Conservation (phyloP, 495 filamentous ascomycete species). For the Penicillium longicatenatum region DNA sequence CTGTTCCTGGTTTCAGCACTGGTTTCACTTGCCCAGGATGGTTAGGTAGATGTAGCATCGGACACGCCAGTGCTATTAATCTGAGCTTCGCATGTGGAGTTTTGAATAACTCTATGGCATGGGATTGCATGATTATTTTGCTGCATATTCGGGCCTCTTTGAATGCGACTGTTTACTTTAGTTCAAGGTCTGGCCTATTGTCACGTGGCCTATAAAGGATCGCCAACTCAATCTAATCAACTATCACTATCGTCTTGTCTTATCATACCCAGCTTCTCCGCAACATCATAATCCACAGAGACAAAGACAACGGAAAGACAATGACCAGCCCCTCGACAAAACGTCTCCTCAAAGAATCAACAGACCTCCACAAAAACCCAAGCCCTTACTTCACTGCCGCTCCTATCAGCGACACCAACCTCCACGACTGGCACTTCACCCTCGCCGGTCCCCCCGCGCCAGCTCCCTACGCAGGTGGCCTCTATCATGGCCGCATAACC, state of each 20-base stretch:
- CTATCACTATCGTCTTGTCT: conserved; percentile 1
- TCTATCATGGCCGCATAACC: conserved; percentile 95
- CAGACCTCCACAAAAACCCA: conserved; percentile 74
- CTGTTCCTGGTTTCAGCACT: too few relatives aligned
- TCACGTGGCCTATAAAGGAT: neutral
- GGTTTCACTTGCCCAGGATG: too few relatives aligned
- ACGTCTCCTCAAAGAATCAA: conserved; percentile 72
- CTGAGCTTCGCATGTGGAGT: too few relatives aligned
- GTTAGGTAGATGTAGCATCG: too few relatives aligned
- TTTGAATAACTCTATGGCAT: too few relatives aligned
- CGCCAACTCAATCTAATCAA: conserved; percentile 3
- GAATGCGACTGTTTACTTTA: too few relatives aligned
- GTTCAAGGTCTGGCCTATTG: neutral
- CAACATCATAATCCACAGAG: conserved; percentile 3
- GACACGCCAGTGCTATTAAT: too few relatives aligned
- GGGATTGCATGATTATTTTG: too few relatives aligned
- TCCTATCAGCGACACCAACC: conserved; percentile 76
- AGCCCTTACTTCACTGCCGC: conserved; percentile 80
- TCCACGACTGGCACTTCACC: conserved; percentile 99
- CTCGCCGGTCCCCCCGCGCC: conserved; percentile 84
- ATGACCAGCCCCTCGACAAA: conserved; percentile 48
- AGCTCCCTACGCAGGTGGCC: conserved; percentile 72
- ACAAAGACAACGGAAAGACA: conserved; percentile 10
- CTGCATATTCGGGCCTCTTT: too few relatives aligned
- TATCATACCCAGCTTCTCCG: conserved; percentile 5